Percentiles rank a stretch among this genome's conserved stretches.
phyloP scores from a whole-genome alignment of 2,329 filamentous ascomycete species.

The Byssoonygena ceratinophila region DNA sequence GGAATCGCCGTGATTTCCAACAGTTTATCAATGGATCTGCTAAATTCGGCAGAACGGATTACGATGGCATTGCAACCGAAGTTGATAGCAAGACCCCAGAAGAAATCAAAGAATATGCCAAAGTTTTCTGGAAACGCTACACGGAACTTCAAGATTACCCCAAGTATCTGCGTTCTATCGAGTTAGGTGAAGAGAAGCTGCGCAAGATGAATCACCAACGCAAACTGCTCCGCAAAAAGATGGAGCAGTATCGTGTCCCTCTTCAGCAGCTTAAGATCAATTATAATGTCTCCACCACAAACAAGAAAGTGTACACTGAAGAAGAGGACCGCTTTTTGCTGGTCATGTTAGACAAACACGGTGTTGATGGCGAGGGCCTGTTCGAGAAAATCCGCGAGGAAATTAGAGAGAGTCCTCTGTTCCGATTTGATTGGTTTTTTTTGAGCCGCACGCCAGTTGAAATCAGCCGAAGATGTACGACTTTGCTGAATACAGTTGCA shows the following conservation, averaged over 20 bases:
- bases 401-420: conserved; percentile 84
- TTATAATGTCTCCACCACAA: conserved; percentile 96
- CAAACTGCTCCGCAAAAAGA: conserved; percentile 88
- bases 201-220: conserved; percentile 84
- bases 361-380: conserved; percentile 79
- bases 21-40: conserved; percentile 95
- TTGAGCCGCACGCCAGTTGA: conserved; percentile 87
- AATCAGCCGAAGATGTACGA: conserved; percentile 84
- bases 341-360: conserved; percentile 83
- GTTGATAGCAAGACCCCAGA: conserved; percentile 79
- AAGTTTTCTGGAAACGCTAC: conserved; percentile 94
- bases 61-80: conserved; percentile 72
- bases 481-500: conserved; percentile 83
- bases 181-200: conserved; percentile 82
- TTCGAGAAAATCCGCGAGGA: conserved; percentile 96
- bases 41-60: conserved; percentile 80
- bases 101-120: conserved; percentile 83
- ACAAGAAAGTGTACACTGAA: conserved; percentile 99
- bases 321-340: conserved; percentile 94
- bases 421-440: conserved; percentile 99
- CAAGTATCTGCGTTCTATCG: conserved; percentile 81
- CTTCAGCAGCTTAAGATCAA: conserved; percentile 97
- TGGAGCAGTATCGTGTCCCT: conserved; percentile 91
- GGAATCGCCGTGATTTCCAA: conserved; percentile 96
- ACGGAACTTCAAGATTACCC: conserved; percentile 78